Percentiles rank a stretch among this genome's conserved stretches.
These are phyloP conservation scores for Debaryomyces nepalensis DNA, from an alignment of 1,139 yeast species.

Conservation along the genomic window DNA sequence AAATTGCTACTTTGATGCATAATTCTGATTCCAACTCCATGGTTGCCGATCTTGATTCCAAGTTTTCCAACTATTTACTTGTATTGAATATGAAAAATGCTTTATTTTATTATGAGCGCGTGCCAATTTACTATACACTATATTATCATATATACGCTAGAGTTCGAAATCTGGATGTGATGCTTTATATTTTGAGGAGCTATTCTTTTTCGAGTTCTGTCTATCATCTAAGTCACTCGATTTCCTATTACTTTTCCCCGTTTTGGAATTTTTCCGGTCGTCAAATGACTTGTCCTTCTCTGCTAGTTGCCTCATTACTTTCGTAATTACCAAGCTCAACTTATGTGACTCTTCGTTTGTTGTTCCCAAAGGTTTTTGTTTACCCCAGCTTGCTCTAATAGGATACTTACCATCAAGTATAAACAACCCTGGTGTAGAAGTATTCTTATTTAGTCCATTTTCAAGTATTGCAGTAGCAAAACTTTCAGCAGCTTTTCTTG, in stretches of 20 bases:
- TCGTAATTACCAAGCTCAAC: constrained; percentile 57
- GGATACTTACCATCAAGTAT: constrained; percentile 45
- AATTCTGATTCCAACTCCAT: constrained; percentile 36
- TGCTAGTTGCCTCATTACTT: constrained; percentile 60
- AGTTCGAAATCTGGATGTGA: constrained; percentile 25
- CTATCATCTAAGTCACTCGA: constrained; percentile 10
- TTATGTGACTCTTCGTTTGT: constrained; percentile 54
- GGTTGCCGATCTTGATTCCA: no score
- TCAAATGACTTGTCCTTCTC: constrained; percentile 35
- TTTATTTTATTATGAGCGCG: not conserved
- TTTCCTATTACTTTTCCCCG: not conserved
- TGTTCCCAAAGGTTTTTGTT: constrained; percentile 53
- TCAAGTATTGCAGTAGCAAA: constrained; percentile 47
- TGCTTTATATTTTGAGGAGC: constrained; percentile 20
- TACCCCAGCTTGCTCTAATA: constrained; percentile 70
- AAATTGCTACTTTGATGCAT: constrained; percentile 25
- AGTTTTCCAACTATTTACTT: no score
- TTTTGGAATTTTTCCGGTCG: constrained; percentile 4
- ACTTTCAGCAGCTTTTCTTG: constrained; percentile 56
- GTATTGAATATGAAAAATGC: no score
- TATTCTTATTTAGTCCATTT: constrained; percentile 34
- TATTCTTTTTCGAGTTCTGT: constrained; percentile 1
- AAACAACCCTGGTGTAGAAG: constrained; percentile 40
- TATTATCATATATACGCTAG: constrained; percentile 13
- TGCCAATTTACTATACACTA: not conserved